Percentiles rank a stretch among this genome's conserved stretches.
These are phyloP conservation scores for Chloris gayana DNA, from an alignment of 176 grass and related monocot genomes.

Conservation along the genomic window DNA sequence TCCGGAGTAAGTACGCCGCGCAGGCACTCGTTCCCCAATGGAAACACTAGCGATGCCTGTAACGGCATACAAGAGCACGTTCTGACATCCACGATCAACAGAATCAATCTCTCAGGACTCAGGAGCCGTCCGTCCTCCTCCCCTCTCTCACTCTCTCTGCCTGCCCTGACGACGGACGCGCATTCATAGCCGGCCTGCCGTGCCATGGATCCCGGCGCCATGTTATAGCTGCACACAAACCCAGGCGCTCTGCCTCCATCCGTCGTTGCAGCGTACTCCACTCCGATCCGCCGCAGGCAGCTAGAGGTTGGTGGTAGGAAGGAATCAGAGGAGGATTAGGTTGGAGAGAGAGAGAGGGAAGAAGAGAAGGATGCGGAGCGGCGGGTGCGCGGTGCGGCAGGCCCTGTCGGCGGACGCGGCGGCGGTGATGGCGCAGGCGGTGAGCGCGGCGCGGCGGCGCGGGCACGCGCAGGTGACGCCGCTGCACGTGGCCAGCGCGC, in stretches of 20 bases:
- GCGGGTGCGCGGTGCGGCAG: constrained; percentile 77
- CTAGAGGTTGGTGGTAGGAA: too few relatives aligned
- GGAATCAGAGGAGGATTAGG: not conserved
- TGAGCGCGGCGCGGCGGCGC: constrained; percentile 61
- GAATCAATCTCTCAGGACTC: not conserved
- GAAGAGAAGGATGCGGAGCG: constrained; percentile 57
- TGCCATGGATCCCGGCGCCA: not conserved
- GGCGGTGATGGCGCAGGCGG: constrained; percentile 66
- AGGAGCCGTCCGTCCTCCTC: too few relatives aligned
- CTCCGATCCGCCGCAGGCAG: too few relatives aligned
- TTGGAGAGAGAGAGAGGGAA: too few relatives aligned
- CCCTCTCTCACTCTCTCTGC: too few relatives aligned
- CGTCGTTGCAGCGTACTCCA: not conserved
- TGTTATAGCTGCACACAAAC: not conserved
- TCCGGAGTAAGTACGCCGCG: too few relatives aligned
- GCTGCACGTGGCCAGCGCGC: constrained; percentile 82
- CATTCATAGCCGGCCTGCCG: not conserved
- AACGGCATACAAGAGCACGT: not conserved
- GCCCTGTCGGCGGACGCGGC: constrained; percentile 76
- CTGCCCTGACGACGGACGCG: too few relatives aligned
- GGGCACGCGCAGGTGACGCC: constrained; percentile 94
- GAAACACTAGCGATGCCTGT: not conserved
- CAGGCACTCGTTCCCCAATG: too few relatives aligned
- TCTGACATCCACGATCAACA: not conserved
- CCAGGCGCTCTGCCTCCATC: not conserved